Percentiles rank a stretch among this genome's conserved stretches.
Conservation (phyloP, 1,284 basidiomycete species). For the Kalmanozyma brasiliensis region DNA sequence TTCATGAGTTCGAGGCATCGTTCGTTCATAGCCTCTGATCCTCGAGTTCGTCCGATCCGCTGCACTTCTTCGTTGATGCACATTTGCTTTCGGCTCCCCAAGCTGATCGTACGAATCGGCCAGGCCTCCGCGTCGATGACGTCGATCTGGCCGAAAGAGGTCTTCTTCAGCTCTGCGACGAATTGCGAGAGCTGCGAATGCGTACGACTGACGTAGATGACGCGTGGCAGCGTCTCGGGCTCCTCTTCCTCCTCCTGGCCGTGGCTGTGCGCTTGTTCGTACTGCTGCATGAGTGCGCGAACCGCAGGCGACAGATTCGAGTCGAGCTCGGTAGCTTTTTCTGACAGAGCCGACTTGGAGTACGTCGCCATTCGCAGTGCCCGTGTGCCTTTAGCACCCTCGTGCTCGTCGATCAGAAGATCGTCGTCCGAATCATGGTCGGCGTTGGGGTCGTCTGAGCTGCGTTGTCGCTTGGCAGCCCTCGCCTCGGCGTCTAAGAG, state of each 20-base stretch:
- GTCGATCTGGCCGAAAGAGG: conserved; percentile 70
- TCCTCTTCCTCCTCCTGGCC: conserved; percentile 49
- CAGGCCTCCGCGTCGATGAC: conserved; percentile 25
- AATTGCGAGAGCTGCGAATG: conserved; percentile 95
- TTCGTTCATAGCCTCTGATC: conserved; percentile 85
- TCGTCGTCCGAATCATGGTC: conserved; percentile 46
- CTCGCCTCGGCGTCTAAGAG: conserved; percentile 11
- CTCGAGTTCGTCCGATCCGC: conserved; percentile 68
- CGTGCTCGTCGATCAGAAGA: conserved; percentile 40
- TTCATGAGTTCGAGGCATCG: conserved; percentile 86
- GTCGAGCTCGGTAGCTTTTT: conserved; percentile 14
- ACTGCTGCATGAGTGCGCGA: conserved; percentile 77
- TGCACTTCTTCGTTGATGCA: conserved; percentile 88
- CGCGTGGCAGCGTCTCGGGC: conserved; percentile 69
- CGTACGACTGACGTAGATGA: conserved; percentile 93
- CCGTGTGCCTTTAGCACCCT: conserved; percentile 12
- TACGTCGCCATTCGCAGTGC: conserved; percentile 36
- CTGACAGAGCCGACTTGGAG: conserved; percentile 16
- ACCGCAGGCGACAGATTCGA: conserved; percentile 77
- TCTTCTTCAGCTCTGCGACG: conserved; percentile 83
- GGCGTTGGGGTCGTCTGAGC: conserved; percentile 1
- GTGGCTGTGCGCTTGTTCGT: conserved; percentile 51
- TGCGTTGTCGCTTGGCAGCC: conserved; percentile 21
- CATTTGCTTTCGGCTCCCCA: conserved; percentile 91
- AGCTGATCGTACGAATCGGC: conserved; percentile 60